phyloP scores from a whole-genome alignment of 2,329 filamentous ascomycete species.

The Phialophora verrucosa region DNA sequence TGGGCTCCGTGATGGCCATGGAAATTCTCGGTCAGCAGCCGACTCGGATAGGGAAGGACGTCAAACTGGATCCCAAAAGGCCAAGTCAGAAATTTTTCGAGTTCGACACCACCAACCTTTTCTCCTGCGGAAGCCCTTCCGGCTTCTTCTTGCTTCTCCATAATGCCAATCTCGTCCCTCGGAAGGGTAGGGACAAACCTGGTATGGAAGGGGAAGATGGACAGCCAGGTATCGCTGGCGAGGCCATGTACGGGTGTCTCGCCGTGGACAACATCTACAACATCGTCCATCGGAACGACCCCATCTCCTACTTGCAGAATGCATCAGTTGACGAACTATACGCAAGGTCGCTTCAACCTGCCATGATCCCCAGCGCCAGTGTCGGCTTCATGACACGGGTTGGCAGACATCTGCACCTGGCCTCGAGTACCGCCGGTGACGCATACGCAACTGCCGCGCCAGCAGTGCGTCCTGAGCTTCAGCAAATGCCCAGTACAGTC shows the following conservation, averaged over 20 bases:
- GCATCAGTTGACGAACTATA: conserved; percentile 84
- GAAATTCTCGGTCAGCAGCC: conserved; percentile 91
- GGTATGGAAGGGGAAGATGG: conserved; percentile 70
- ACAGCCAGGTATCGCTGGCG: conserved; percentile 70
- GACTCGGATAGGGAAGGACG: conserved; percentile 64
- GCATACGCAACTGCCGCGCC: conserved; percentile 64
- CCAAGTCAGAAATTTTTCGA: conserved; percentile 71
- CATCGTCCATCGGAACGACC: conserved; percentile 75
- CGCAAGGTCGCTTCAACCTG: conserved; percentile 74
- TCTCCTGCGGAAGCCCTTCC: conserved; percentile 86
- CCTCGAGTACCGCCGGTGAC: conserved; percentile 59
- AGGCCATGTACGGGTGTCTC: conserved; percentile 83
- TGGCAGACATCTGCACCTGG: conserved; percentile 65
- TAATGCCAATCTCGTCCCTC: conserved; percentile 70
- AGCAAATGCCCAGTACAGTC: conserved; percentile 70
- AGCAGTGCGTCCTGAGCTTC: conserved; percentile 62
- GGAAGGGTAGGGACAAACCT: conserved; percentile 75
- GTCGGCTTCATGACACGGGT: conserved; percentile 70
- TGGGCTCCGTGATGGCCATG: conserved; percentile 92
- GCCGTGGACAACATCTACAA: conserved; percentile 98
- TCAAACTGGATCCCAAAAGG: conserved; percentile 47
- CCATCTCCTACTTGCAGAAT: conserved; percentile 91
- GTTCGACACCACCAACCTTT: conserved; percentile 88
- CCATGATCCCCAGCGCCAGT: conserved; percentile 76
- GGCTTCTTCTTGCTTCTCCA: conserved; percentile 93